phyloP scores from a whole-genome alignment of 805 yeast species.

The Starmerella floris region DNA sequence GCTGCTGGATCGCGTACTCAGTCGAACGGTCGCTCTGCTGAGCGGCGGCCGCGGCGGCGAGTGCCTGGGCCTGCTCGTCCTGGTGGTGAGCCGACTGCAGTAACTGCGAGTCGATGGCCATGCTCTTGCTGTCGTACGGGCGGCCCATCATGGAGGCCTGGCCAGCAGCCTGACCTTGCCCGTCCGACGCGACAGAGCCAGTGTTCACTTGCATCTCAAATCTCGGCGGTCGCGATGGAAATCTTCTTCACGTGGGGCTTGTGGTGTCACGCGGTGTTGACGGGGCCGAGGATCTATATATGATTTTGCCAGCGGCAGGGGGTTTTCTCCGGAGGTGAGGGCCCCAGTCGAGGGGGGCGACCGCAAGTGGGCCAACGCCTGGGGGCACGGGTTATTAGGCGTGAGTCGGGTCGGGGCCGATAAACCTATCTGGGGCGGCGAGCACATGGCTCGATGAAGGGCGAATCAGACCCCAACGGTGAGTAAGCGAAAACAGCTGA shows the following conservation, averaged over 20 bases:
- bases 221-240: neutral
- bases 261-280: conserved; percentile 18
- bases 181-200: conserved; percentile 17
- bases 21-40: conserved; percentile 19
- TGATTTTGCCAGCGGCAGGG: neutral
- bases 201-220: conserved; percentile 18
- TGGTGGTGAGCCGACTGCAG: conserved; percentile 18
- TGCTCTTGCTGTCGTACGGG: conserved; percentile 17
- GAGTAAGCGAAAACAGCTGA: no score
- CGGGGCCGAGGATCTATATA: neutral
- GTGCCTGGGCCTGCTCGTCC: conserved; percentile 17
- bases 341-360: no score
- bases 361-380: no score
- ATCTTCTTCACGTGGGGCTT: conserved; percentile 18
- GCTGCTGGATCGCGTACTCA: conserved; percentile 20
- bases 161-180: conserved; percentile 9
- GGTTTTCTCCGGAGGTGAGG: no score
- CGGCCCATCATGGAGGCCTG: conserved; percentile 16
- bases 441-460: no score
- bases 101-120: conserved; percentile 19
- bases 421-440: no score
- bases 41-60: conserved; percentile 19
- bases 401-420: no score
- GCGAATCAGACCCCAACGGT: no score
- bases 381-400: no score